Conservation (phyloP, 2,329 filamentous ascomycete species). For the Xylaria sp. region DNA sequence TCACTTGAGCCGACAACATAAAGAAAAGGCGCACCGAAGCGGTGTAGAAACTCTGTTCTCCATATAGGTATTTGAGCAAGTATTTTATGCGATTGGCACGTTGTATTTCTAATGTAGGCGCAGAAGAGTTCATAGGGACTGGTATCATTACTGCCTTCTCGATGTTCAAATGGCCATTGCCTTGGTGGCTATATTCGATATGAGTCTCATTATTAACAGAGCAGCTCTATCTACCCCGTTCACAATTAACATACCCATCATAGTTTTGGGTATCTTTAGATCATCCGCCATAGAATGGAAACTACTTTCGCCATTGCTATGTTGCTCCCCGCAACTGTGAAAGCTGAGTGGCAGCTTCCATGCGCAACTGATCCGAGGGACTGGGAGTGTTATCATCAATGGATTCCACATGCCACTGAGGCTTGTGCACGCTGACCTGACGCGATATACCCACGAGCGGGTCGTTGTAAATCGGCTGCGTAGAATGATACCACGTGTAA, state of each 20-base stretch:
- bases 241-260: neutral
- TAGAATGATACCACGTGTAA: slow-evolving; percentile 42
- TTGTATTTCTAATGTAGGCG: neutral
- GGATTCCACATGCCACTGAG: slow-evolving; percentile 21
- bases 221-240: neutral
- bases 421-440: slow-evolving; percentile 35
- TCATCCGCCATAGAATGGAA: slow-evolving; percentile 19
- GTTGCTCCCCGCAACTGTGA: slow-evolving; percentile 29
- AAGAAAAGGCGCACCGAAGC: too few relatives aligned
- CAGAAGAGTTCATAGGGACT: neutral
- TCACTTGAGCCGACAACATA: neutral
- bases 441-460: slow-evolving; percentile 45
- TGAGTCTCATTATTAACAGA: neutral
- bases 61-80: neutral
- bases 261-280: slow-evolving; percentile 26
- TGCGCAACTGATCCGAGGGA: slow-evolving; percentile 49
- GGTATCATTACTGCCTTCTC: neutral
- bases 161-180: neutral
- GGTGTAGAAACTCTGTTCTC: neutral
- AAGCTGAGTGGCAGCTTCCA: slow-evolving; percentile 44
- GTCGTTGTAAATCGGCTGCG: slow-evolving; percentile 47
- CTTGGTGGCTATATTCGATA: neutral
- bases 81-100: neutral
- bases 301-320: slow-evolving; percentile 10
- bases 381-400: slow-evolving; percentile 47